Conservation (phyloP, 768 basidiomycete genomes). For the Kondoa subrosea region DNA sequence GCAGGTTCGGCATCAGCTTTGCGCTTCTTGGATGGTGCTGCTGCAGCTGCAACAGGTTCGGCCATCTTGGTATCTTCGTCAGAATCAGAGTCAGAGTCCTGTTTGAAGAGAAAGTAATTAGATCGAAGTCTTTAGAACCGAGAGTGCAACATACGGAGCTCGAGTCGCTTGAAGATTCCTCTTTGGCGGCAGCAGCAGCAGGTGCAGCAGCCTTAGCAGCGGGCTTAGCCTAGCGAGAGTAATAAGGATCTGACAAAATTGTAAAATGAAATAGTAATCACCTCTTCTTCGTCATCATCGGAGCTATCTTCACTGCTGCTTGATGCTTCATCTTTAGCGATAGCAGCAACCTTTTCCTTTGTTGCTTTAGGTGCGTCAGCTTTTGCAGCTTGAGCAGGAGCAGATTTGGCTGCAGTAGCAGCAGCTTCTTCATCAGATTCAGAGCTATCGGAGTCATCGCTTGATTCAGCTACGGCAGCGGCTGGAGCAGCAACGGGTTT, state of each 20-base stretch:
- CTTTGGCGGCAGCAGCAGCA: constrained; percentile 30
- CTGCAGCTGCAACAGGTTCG: constrained; percentile 15
- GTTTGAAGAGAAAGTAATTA: constrained; percentile 8
- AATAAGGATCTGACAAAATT: constrained; percentile 4
- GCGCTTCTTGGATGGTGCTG: constrained; percentile 22
- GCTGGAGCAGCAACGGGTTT: background rate
- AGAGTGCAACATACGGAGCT: constrained; percentile 18
- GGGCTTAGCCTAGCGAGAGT: constrained; percentile 12
- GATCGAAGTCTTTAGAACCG: background rate
- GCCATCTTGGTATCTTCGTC: background rate
- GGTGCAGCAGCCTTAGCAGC: constrained; percentile 27
- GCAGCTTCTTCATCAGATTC: constrained; percentile 2
- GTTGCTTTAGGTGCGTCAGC: constrained; percentile 7
- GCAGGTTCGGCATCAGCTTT: constrained; percentile 25
- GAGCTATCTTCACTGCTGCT: background rate
- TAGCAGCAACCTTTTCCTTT: background rate
- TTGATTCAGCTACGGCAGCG: background rate
- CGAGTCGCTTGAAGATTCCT: constrained; percentile 30
- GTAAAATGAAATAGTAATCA: background rate
- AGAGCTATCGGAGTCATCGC: background rate
- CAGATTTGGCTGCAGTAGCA: background rate
- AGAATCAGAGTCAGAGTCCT: constrained; percentile 15
- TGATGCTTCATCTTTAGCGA: background rate
- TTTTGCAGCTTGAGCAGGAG: background rate
- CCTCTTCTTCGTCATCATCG: constrained; percentile 34